Evolutionary conservation across 73 alveolate species (phyloP), one percentile per base, ranked within the genome.

Genomic region (Diophrys sp.): DNA sequence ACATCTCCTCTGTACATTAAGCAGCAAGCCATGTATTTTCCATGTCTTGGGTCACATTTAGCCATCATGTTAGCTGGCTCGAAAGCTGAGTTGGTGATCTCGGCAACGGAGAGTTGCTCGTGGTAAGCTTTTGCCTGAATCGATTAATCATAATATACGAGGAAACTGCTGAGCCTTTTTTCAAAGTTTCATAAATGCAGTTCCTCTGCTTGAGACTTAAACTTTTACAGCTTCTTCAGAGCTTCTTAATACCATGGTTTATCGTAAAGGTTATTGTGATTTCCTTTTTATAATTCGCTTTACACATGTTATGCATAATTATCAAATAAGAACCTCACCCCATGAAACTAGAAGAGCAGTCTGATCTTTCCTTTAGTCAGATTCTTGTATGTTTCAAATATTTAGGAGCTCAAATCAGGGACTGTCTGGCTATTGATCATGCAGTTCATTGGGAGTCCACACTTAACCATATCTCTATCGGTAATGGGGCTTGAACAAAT

Each of bases 31-130:
- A 85, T 70, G 76, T 90, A 90, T 73, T 84, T 89, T 31, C 89
- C 87, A 2, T 95, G 98, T 88, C 98, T 94, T n/a, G n/a, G n/a
- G n/a, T n/a, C n/a, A n/a, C n/a, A n/a, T n/a, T n/a, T n/a, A n/a
- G n/a, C n/a, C n/a, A n/a, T n/a, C n/a, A n/a, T n/a, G n/a, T n/a
- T n/a, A n/a, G n/a, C n/a, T n/a, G n/a, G n/a, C n/a, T n/a, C 99
- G 89, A 96, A 96, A 73, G 96, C 98, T 66, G 96, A 88, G 96
- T 94, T 95, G 89, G 98, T 96, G 96, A 96, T 96, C 81, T 96
- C 98, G 54, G 97, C 98, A 73, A 94, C 98, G 31, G 98, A 89
- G 81, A 94, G 90, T 88, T 94, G 94, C 87, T 95, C 98, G 89
- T 87, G 98, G 84, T 91, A 96, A 33, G 98, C 97, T n/a, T n/a